phyloP scores from a whole-genome alignment of 169 alveolate genomes.

The Plasmodium ovale region DNA sequence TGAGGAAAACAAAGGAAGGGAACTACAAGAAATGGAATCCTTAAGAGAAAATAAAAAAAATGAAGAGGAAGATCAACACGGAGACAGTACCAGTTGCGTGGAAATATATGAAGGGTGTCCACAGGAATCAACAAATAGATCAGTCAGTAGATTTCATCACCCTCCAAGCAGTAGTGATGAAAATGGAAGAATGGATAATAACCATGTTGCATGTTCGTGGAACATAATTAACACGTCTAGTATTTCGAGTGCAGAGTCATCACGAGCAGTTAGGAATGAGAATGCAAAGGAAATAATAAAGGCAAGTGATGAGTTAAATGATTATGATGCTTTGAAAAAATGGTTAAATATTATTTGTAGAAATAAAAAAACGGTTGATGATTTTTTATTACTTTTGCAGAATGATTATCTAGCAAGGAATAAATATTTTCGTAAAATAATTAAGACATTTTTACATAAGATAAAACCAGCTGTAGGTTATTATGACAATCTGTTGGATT shows the following conservation, averaged over 20 bases:
- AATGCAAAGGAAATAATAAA: not conserved
- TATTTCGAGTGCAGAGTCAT: not conserved
- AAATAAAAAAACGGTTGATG: slow-evolving; percentile 40
- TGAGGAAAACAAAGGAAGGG: not conserved
- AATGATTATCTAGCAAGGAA: slow-evolving; percentile 37
- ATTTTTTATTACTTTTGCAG: slow-evolving; percentile 27
- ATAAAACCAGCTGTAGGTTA: slow-evolving; percentile 50
- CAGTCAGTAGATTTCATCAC: too few relatives aligned
- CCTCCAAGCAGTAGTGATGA: too few relatives aligned
- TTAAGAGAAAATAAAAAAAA: not conserved
- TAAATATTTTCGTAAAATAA: slow-evolving; percentile 31
- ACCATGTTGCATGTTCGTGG: too few relatives aligned
- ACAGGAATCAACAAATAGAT: too few relatives aligned
- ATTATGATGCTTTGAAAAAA: slow-evolving; percentile 17
- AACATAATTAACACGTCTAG: not conserved
- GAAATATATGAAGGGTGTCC: too few relatives aligned
- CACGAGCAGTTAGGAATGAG: not conserved
- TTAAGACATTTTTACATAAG: slow-evolving; percentile 25
- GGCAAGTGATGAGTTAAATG: not conserved
- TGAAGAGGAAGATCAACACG: not conserved
- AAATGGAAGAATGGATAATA: too few relatives aligned
- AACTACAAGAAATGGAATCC: not conserved
- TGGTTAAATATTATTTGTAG: slow-evolving; percentile 38
- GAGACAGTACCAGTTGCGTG: too few relatives aligned
- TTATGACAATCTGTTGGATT: slow-evolving; percentile 18